These are phyloP conservation scores for Kwoniella sp. DNA, from an alignment of 768 basidiomycete genomes.

Conservation along the genomic window DNA sequence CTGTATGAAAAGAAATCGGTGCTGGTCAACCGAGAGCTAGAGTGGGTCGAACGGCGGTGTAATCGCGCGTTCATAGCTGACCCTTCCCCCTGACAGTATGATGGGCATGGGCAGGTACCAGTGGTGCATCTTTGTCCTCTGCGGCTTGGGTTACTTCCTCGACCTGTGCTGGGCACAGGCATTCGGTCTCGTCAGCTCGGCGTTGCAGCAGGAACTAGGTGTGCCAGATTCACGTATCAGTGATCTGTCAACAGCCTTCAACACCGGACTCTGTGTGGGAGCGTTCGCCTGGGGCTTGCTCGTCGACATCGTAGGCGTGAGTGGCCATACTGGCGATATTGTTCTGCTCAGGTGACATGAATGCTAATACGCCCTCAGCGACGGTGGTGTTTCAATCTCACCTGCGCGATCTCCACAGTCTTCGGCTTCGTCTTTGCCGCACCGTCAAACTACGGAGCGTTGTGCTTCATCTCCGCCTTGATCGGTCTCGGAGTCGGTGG, in stretches of 20 bases:
- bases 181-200: slow-evolving; percentile 41
- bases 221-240: slow-evolving; percentile 29
- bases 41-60: slow-evolving; percentile 25
- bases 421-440: slow-evolving; percentile 46
- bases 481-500: slow-evolving; percentile 36
- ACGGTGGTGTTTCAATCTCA: slow-evolving; percentile 51
- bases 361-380: slow-evolving; percentile 7
- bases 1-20: slow-evolving; percentile 47
- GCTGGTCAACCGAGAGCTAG: slow-evolving; percentile 44
- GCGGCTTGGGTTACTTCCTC: slow-evolving; percentile 51
- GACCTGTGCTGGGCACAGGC: slow-evolving; percentile 50
- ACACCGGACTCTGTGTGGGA: slow-evolving; percentile 45
- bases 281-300: slow-evolving; percentile 48
- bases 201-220: slow-evolving; percentile 41
- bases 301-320: slow-evolving; percentile 47
- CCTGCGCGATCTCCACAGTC: slow-evolving; percentile 48
- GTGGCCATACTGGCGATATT: slow-evolving; percentile 1
- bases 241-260: slow-evolving; percentile 44
- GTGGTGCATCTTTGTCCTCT: slow-evolving; percentile 49
- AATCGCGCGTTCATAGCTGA: not conserved
- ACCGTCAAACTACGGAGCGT: slow-evolving; percentile 24
- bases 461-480: slow-evolving; percentile 19
- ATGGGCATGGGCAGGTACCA: slow-evolving; percentile 48
- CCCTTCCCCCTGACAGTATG: not conserved
- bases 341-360: not conserved